A percentile compares a stretch with the other conserved stretches of the same genome.
These are phyloP conservation scores for Vararia minispora DNA, from an alignment of 768 basidiomycete species.

Conservation along the genomic window DNA sequence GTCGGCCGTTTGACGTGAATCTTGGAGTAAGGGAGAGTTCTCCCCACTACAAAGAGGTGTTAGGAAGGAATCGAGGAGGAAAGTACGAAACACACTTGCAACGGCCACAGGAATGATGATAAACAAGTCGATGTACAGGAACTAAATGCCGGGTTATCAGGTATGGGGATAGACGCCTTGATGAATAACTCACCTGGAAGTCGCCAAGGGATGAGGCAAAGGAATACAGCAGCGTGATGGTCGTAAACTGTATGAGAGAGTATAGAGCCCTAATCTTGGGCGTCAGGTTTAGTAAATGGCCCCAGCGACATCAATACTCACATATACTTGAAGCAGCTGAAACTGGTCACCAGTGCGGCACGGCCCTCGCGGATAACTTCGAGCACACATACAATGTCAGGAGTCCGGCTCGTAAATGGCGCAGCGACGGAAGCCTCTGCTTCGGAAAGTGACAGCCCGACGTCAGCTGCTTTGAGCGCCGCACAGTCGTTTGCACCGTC, in stretches of 20 bases:
- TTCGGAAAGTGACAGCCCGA: constrained; percentile 92
- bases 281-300: not conserved
- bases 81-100: constrained; percentile 54
- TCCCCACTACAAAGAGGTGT: constrained; percentile 59
- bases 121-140: constrained; percentile 95
- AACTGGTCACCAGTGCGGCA: constrained; percentile 92
- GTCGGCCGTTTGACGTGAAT: constrained; percentile 89
- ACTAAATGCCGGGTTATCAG: constrained; percentile 32
- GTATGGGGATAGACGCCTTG: constrained; percentile 1
- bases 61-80: constrained; percentile 6
- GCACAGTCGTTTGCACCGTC: constrained; percentile 99
- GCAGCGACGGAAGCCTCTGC: constrained; percentile 98
- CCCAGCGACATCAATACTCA: constrained; percentile 36
- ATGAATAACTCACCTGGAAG: constrained; percentile 61
- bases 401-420: constrained; percentile 87
- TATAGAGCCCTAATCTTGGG: constrained; percentile 73
- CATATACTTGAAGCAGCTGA: constrained; percentile 99
- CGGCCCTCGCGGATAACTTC: constrained; percentile 96
- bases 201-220: constrained; percentile 95
- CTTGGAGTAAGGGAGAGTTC: constrained; percentile 80
- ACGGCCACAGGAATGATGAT: constrained; percentile 97
- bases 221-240: constrained; percentile 89
- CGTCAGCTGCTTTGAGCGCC: constrained; percentile 96
- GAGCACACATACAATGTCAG: constrained; percentile 92
- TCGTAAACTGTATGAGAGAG: constrained; percentile 98